Percentiles rank a stretch among this genome's conserved stretches.
Conservation (phyloP, 1,139 yeast species). For the Magnusiomyces magnusii region DNA sequence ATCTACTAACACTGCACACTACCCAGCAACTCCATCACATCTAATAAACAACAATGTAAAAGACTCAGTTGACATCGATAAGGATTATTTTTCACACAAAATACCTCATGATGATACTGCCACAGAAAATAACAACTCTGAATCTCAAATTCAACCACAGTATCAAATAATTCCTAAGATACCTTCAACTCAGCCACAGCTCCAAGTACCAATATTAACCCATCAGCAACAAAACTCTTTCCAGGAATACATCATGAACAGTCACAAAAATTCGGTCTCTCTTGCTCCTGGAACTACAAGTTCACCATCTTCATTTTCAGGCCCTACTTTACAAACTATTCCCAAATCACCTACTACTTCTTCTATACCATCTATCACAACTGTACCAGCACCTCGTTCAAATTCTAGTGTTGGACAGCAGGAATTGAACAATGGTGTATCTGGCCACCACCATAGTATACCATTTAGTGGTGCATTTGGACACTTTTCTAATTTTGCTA, state of each 20-base stretch:
- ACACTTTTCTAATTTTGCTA: not conserved
- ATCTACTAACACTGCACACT: conserved; percentile 14
- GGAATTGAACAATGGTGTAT: not conserved
- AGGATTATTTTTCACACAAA: conserved; percentile 13
- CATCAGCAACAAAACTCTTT: conserved; percentile 3
- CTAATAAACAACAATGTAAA: conserved; percentile 20
- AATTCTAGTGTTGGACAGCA: not conserved
- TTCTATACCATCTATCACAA: not conserved
- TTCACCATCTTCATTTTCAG: not conserved
- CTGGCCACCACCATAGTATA: not conserved
- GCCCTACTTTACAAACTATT: not conserved
- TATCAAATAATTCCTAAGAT: not conserved
- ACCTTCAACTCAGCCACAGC: not conserved
- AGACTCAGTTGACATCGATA: conserved; percentile 1
- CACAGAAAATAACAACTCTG: not conserved
- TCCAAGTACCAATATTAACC: not conserved
- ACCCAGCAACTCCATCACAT: conserved; percentile 29
- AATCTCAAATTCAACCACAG: not conserved
- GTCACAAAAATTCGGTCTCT: not conserved
- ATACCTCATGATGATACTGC: not conserved
- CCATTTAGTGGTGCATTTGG: conserved; percentile 1
- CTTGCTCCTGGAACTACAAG: not conserved
- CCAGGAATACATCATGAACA: conserved; percentile 2
- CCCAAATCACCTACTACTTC: not conserved
- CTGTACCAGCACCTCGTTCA: not conserved